phyloP scores from a whole-genome alignment of 2,329 filamentous ascomycete genomes.

The Fusarium musae region DNA sequence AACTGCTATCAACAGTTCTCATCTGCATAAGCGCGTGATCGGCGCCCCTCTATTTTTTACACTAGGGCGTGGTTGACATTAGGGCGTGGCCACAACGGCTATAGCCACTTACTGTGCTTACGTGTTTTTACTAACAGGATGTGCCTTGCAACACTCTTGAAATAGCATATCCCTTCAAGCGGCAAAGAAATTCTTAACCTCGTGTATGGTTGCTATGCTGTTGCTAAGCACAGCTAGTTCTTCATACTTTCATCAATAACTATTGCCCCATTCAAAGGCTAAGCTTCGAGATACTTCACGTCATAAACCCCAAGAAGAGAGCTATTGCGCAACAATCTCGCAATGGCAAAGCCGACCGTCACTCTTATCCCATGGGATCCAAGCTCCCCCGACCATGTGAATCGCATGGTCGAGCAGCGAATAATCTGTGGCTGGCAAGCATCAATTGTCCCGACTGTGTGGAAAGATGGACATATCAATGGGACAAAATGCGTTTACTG shows the following conservation, averaged over 20 bases:
- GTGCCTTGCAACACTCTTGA: neutral
- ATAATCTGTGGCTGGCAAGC: neutral
- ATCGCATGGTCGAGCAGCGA: neutral
- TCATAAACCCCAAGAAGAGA: neutral
- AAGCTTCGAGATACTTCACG: too few species aligned
- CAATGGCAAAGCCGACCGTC: neutral
- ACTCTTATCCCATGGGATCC: neutral
- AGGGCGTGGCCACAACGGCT: neutral
- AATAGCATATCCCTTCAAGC: neutral
- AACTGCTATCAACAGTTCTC: neutral
- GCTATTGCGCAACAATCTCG: too few species aligned
- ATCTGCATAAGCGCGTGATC: neutral
- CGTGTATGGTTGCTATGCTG: neutral
- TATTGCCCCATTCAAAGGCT: too few species aligned
- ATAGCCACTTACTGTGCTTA: neutral
- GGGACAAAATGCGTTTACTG: neutral
- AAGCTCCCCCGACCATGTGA: neutral
- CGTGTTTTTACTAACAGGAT: neutral
- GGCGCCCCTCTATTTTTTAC: neutral
- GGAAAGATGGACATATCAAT: neutral
- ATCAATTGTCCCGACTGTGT: neutral
- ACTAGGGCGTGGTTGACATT: neutral
- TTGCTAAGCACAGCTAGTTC: neutral
- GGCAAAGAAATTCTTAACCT: too few species aligned
- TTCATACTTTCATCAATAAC: neutral